Conservation (phyloP, 495 filamentous ascomycete species). For the Diplogelasinospora grovesii region DNA sequence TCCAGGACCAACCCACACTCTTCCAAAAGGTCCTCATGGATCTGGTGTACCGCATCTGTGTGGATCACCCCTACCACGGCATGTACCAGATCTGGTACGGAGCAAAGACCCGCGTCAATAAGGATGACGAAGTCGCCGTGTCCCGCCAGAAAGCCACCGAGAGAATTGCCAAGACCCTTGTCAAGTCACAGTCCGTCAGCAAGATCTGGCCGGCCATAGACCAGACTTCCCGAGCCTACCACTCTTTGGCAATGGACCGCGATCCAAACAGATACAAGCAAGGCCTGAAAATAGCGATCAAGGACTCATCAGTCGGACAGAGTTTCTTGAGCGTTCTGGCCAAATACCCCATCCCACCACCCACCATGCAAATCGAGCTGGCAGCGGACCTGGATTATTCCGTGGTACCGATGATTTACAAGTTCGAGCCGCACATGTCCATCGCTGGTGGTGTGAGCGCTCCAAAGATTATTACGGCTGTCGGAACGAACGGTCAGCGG, state of each 20-base stretch:
- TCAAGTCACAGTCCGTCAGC: conserved; percentile 32
- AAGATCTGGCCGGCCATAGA: conserved; percentile 61
- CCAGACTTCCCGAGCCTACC: conserved; percentile 66
- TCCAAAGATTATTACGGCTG: conserved; percentile 81
- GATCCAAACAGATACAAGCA: conserved; percentile 52
- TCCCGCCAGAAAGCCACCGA: conserved; percentile 67
- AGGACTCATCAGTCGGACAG: conserved; percentile 48
- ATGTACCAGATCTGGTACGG: conserved; percentile 93
- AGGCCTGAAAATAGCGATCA: conserved; percentile 57
- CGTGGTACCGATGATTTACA: conserved; percentile 60
- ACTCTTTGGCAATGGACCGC: conserved; percentile 62
- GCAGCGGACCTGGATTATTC: conserved; percentile 69
- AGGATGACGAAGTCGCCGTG: conserved; percentile 64
- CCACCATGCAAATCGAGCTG: conserved; percentile 79
- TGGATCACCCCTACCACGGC: conserved; percentile 89
- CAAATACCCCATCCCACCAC: conserved; percentile 67
- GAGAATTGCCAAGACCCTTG: conserved; percentile 54
- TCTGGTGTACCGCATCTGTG: conserved; percentile 73
- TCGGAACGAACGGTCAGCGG: conserved; percentile 64
- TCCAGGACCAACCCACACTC: conserved; percentile 56
- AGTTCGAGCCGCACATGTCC: conserved; percentile 62
- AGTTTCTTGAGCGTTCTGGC: conserved; percentile 51
- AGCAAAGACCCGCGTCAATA: conserved; percentile 54
- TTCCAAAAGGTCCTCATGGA: conserved; percentile 72
- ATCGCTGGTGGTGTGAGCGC: conserved; percentile 87